phyloP scores from a whole-genome alignment of 371 early-diverging fungal species.

The Zychaea mexicana region DNA sequence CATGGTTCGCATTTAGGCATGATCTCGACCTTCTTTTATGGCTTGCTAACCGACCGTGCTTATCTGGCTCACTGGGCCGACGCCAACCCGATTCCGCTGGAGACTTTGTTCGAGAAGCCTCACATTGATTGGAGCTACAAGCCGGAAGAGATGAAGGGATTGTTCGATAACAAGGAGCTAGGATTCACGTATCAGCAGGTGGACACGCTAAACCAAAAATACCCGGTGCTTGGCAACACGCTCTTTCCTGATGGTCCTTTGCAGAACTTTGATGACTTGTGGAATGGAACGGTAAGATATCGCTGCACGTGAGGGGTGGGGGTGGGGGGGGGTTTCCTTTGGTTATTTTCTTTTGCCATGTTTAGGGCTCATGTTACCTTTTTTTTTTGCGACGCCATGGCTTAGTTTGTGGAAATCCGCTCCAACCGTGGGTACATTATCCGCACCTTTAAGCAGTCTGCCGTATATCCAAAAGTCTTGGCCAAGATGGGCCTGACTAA shows the following conservation, averaged over 20 bases:
- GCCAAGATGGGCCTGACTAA: slow-evolving; percentile 26
- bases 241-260: slow-evolving; percentile 34
- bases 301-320: background rate
- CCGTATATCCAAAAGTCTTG: slow-evolving; percentile 23
- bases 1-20: slow-evolving; percentile 26
- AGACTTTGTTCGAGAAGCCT: slow-evolving; percentile 34
- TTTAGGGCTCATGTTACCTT: too few species aligned
- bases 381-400: too few species aligned
- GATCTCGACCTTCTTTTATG: slow-evolving; percentile 44
- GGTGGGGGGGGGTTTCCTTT: background rate
- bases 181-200: slow-evolving; percentile 20
- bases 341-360: too few species aligned
- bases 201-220: slow-evolving; percentile 34
- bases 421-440: slow-evolving; percentile 40
- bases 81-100: slow-evolving; percentile 36
- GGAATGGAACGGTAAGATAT: slow-evolving; percentile 32
- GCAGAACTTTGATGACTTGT: slow-evolving; percentile 31
- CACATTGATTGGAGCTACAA: slow-evolving; percentile 36
- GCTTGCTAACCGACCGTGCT: slow-evolving; percentile 31
- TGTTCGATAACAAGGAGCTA: slow-evolving; percentile 19
- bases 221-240: slow-evolving; percentile 15
- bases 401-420: slow-evolving; percentile 28
- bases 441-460: slow-evolving; percentile 31
- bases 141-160: slow-evolving; percentile 12
- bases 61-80: slow-evolving; percentile 39